These are phyloP conservation scores for Eucalyptus albens DNA, from an alignment of 345 rosid genomes.

Conservation along the genomic window DNA sequence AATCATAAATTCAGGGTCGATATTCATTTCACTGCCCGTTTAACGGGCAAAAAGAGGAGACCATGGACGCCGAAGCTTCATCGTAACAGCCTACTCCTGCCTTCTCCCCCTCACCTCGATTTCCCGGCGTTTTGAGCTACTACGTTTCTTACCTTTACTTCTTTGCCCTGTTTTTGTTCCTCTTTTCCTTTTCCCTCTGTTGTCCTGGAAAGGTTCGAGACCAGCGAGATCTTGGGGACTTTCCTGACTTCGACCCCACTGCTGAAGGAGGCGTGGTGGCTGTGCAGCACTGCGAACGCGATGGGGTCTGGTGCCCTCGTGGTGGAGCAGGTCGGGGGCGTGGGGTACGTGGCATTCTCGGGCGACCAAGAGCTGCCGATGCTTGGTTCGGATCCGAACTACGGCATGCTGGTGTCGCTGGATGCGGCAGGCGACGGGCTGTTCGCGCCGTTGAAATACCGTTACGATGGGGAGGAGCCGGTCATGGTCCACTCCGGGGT, in stretches of 20 bases:
- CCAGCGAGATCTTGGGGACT: conserved; percentile 52
- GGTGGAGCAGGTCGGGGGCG: conserved; percentile 9
- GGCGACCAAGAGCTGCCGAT: conserved; percentile 3
- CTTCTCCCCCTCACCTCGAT: neutral
- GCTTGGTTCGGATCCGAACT: neutral
- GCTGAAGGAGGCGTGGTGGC: conserved; percentile 49
- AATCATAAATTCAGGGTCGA: neutral
- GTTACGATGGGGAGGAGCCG: conserved; percentile 20
- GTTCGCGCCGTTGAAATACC: conserved; percentile 16
- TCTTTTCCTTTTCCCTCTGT: neutral
- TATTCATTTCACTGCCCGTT: neutral
- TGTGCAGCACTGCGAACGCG: conserved; percentile 26
- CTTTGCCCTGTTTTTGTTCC: neutral
- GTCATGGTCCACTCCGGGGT: conserved; percentile 39
- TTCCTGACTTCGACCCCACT: conserved; percentile 44
- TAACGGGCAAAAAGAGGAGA: neutral
- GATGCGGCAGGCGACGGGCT: neutral
- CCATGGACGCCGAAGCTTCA: neutral
- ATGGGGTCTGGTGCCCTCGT: neutral
- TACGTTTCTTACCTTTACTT: no score
- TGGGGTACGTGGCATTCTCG: conserved; percentile 43
- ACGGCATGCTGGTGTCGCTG: neutral
- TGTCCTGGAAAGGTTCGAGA: conserved; percentile 30
- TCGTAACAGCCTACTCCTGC: neutral
- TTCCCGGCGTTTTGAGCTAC: no score